Base-by-base conservation (phyloP, 2,329 filamentous ascomycete genomes). In the Triangularia setosa region DNA sequence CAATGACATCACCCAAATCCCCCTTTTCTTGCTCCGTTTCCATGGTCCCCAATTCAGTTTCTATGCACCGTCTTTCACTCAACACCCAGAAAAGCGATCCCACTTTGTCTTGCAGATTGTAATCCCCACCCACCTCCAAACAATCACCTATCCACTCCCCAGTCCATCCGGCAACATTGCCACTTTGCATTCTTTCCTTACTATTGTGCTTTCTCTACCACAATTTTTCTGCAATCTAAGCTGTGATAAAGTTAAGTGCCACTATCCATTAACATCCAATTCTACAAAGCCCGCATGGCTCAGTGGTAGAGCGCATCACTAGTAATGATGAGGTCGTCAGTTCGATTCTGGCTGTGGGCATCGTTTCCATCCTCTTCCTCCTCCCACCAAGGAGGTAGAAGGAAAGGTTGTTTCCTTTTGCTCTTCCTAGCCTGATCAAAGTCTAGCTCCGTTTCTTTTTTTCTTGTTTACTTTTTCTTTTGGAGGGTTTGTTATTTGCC, bases 321-420 rank as follows among this genome's bases (percentile, higher is more conserved):
- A 60, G 58, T 60, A 60, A 60, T 60, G 58, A 60, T 53, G 40
- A 60, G 58, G 58, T 60, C 58, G 58, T 60, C 58, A 60, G 58
- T 60, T 60, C 58, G 58, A 60, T 60, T 60, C 58, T 60, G 58
- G 58, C 58, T 60, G 58, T 60, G 58, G 58, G 58, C 57, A 58
- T 58, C 28, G 48, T 33, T 53, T 44, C n/a, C 8, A 12, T 24
- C 54, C 44, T 16, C 12, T 1, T 23, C 11, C 18, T 25, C 5
- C 5, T 5, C 40, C 18, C 40, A 9, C 4, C 5, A 28, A 28
- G 35, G 35, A 18, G 16, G 16, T 5, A 40, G 1, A 18, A n/a
- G 7, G n/a, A n/a, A n/a, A n/a, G n/a, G n/a, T n/a, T n/a, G n/a
- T n/a, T 33, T 33, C 14, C 7, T 33, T 33, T 33, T 33, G 30